phyloP scores from a whole-genome alignment of 495 filamentous ascomycete genomes.

The Daldinia loculata region DNA sequence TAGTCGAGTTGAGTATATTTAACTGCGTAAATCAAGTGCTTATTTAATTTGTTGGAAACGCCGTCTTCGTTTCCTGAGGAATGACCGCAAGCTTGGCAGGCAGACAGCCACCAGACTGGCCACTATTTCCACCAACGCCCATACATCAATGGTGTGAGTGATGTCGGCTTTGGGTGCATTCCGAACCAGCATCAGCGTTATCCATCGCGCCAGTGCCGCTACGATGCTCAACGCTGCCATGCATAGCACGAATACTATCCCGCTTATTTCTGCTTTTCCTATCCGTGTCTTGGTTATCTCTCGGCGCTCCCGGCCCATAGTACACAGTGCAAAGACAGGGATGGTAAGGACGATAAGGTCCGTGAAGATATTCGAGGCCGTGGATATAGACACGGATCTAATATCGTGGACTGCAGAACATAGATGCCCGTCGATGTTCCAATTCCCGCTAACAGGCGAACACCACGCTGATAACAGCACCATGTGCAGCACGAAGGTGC shows the following conservation, averaged over 20 bases:
- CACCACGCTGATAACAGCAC: constrained; percentile 9
- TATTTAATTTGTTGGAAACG: constrained; percentile 7
- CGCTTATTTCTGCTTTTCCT: constrained; percentile 11
- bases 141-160: constrained; percentile 11
- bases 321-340: neutral
- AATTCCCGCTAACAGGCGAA: constrained; percentile 8
- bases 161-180: constrained; percentile 13
- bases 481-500: constrained; percentile 2
- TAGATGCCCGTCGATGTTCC: constrained; percentile 3
- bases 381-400: constrained; percentile 9
- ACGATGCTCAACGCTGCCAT: constrained; percentile 10
- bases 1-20: neutral
- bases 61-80: constrained; percentile 4
- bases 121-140: constrained; percentile 17
- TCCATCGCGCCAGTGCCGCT: constrained; percentile 9
- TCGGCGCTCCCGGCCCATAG: constrained; percentile 8
- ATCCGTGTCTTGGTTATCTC: constrained; percentile 6
- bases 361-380: constrained; percentile 7
- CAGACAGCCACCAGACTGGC: constrained; percentile 8
- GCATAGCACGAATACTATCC: constrained; percentile 12
- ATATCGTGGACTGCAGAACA: constrained; percentile 12
- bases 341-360: neutral
- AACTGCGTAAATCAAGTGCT: neutral
- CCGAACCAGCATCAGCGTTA: constrained; percentile 2
- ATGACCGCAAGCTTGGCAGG: constrained; percentile 15